Conservation (phyloP, 192 early-diverging fungal species). For the Spinellus fusiger region DNA sequence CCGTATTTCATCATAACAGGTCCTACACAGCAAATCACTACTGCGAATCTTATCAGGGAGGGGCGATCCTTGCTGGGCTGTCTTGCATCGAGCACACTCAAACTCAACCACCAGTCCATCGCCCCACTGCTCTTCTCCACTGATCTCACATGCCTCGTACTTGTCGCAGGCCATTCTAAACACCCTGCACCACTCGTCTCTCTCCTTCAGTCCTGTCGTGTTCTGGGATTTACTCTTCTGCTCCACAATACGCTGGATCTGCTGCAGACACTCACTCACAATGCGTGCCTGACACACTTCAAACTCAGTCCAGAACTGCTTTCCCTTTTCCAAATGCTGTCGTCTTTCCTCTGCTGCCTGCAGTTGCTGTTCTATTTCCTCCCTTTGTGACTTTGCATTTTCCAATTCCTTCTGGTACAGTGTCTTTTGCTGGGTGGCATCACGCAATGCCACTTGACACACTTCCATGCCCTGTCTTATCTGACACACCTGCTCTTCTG, state of each 20-base stretch:
- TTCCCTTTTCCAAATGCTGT: slow-evolving; percentile 2
- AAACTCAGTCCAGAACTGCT: slow-evolving; percentile 9
- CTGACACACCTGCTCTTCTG: slow-evolving; percentile 20
- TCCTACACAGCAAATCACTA: slow-evolving; percentile 11
- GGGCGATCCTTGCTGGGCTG: slow-evolving; percentile 15
- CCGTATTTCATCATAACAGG: slow-evolving; percentile 17
- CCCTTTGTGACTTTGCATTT: neutral
- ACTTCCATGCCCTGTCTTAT: slow-evolving; percentile 2
- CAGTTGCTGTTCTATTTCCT: neutral
- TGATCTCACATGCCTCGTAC: slow-evolving; percentile 12
- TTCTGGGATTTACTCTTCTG: neutral
- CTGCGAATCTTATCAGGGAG: slow-evolving; percentile 19
- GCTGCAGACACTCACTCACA: neutral
- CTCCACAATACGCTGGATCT: neutral
- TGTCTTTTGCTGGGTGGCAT: neutral
- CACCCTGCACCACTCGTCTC: slow-evolving; percentile 5
- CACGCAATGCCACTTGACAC: slow-evolving; percentile 7
- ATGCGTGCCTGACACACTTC: slow-evolving; percentile 6
- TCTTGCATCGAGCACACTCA: slow-evolving; percentile 15
- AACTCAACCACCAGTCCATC: slow-evolving; percentile 7
- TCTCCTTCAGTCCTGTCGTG: neutral
- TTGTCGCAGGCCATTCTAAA: slow-evolving; percentile 4
- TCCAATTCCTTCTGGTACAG: slow-evolving; percentile 2
- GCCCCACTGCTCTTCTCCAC: slow-evolving; percentile 14
- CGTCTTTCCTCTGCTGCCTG: neutral